These are phyloP conservation scores for Colletotrichum liriopes DNA, from an alignment of 2,329 filamentous ascomycete genomes.

Conservation along the genomic window DNA sequence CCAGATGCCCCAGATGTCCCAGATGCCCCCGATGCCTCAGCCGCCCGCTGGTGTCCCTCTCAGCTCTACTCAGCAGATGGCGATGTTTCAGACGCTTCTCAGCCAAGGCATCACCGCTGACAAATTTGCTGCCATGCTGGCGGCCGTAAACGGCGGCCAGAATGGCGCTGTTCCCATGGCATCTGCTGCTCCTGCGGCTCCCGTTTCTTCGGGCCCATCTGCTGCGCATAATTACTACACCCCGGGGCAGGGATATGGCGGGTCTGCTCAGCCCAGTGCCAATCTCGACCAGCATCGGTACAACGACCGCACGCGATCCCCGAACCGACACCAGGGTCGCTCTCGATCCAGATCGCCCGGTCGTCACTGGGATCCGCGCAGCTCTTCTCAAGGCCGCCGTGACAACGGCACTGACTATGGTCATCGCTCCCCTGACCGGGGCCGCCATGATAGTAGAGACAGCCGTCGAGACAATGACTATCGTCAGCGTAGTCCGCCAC, in stretches of 20 bases:
- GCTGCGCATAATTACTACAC: conserved; percentile 44
- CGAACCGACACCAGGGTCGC: conserved; percentile 71
- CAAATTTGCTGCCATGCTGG: conserved; percentile 76
- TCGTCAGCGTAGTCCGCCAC: conserved; percentile 86
- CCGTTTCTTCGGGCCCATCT: conserved; percentile 48
- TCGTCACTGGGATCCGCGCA: conserved; percentile 78
- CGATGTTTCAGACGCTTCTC: conserved; percentile 82
- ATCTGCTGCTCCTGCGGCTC: conserved; percentile 53
- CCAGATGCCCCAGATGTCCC: not conserved
- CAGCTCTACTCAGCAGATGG: conserved; percentile 74
- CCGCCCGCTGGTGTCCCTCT: conserved; percentile 60
- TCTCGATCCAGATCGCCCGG: conserved; percentile 87
- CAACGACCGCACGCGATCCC: conserved; percentile 75
- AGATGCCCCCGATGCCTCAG: conserved; percentile 45
- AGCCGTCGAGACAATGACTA: conserved; percentile 77
- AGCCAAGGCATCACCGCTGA: conserved; percentile 84
- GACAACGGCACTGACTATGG: conserved; percentile 83
- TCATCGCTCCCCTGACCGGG: conserved; percentile 76
- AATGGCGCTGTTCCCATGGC: conserved; percentile 50
- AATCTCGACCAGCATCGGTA: conserved; percentile 70
- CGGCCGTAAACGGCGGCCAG: conserved; percentile 62
- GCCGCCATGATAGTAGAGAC: conserved; percentile 68
- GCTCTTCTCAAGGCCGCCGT: conserved; percentile 74
- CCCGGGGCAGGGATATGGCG: conserved; percentile 48
- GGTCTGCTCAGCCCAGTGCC: conserved; percentile 55